Evolutionary conservation across 805 yeast genomes (phyloP), one percentile per base, ranked within the genome.

Genomic region (Kazachstania taianensis): DNA sequence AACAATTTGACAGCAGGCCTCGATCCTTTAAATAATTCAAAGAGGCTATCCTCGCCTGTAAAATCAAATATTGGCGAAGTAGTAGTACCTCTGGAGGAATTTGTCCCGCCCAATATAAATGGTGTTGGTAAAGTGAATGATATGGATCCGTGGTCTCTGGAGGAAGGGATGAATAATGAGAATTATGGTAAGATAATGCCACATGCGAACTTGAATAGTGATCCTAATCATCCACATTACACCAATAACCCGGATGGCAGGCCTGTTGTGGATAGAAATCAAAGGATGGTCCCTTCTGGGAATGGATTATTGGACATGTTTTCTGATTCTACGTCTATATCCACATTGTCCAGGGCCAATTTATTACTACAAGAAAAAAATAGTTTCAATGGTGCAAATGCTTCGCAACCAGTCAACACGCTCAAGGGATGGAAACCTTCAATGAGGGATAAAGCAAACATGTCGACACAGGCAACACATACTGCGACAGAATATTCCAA

Each of bases 251-350:
- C 29, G 9, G 9, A 10, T 13, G 17, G 9, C 4, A 10, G 13
- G 17, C 9, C 13, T 3, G 13, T 10, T 5, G 17, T 10, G 9
- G 17, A 14, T 3, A 10, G 13, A 3, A 26, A 12, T 12, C 9
- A 26, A 13, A 12, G 9, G 9, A 14, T 14, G 28, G 13, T 26
- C n/a, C 14, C 26, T 14, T 14, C 23, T n/a, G 27, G 60, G 5
- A 59, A 52, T 38, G 72, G 72, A 1, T 48, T 65, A 14, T 41
- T 67, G 30, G 72, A 67, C 41, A 50, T 63, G 38, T 62, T 66
- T 31, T 41, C 59, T 13, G 56, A 56, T 35, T 44, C 57, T 2
- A 45, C 59, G 5, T 42, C 52, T 5, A 42, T 46, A 10, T 44
- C 52, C 8, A 42, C 49, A 4, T 35, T 48, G 28, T 44, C 53